phyloP scores from a whole-genome alignment of 768 basidiomycete genomes.

The Boletus rubropictus region DNA sequence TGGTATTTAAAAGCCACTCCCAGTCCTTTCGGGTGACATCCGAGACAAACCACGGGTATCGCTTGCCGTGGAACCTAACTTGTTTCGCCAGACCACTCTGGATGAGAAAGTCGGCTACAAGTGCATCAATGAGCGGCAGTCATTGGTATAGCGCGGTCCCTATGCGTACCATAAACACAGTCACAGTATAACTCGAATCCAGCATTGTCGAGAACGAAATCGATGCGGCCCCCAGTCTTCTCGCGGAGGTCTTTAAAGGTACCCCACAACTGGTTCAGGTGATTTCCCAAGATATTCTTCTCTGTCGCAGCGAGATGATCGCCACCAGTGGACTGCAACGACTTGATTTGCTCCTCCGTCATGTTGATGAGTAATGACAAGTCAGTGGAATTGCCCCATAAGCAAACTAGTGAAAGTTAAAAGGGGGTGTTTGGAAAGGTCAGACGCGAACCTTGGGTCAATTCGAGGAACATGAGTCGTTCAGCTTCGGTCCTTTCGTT shows the following conservation, averaged over 20 bases:
- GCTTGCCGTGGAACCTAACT: conserved; percentile 93
- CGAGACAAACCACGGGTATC: conserved; percentile 91
- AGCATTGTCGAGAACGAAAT: conserved; percentile 83
- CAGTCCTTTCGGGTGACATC: conserved; percentile 93
- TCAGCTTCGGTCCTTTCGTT: conserved; percentile 61
- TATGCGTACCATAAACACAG: conserved; percentile 67
- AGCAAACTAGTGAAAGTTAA: conserved; percentile 55
- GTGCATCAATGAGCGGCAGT: conserved; percentile 8
- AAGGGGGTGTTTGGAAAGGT: background rate
- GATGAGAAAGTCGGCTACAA: conserved; percentile 82
- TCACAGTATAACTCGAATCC: conserved; percentile 84
- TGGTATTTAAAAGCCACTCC: conserved; percentile 84
- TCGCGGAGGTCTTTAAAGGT: conserved; percentile 62
- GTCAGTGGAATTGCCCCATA: conserved; percentile 98
- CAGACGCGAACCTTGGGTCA: conserved; percentile 69
- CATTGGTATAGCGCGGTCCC: background rate
- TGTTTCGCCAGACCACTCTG: conserved; percentile 82
- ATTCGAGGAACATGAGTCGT: conserved; percentile 82
- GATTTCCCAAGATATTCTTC: conserved; percentile 92
- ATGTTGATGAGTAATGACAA: conserved; percentile 93
- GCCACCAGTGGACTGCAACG: conserved; percentile 94
- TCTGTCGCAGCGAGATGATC: conserved; percentile 92
- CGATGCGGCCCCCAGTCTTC: conserved; percentile 67
- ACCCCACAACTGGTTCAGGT: conserved; percentile 68
- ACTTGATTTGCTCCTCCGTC: conserved; percentile 96